phyloP scores from a whole-genome alignment of 2,329 filamentous ascomycete genomes.

The Xylariales sp. region DNA sequence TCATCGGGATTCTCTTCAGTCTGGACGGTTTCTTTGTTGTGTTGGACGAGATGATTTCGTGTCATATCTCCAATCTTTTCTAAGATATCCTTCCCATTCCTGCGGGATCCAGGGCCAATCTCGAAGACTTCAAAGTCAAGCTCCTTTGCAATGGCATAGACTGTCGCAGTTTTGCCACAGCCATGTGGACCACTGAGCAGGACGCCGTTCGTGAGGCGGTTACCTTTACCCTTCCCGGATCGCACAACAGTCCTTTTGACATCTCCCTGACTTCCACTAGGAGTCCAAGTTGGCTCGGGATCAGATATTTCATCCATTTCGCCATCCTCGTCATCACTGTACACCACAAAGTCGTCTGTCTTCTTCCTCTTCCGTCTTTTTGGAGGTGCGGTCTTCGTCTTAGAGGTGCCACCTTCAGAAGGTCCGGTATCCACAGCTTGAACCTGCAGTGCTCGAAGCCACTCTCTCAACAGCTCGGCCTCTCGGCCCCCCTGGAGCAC shows the following conservation, averaged over 20 bases:
- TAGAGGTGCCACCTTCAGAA: slow-evolving; percentile 26
- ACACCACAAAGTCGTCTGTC: slow-evolving; percentile 75
- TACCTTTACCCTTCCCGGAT: slow-evolving; percentile 35
- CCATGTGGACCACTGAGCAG: slow-evolving; percentile 85
- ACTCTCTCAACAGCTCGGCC: slow-evolving; percentile 67
- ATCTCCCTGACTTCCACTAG: slow-evolving; percentile 30
- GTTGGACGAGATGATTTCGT: slow-evolving; percentile 80
- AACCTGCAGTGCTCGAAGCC: slow-evolving; percentile 74
- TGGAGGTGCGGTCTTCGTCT: slow-evolving; percentile 31
- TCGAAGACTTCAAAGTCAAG: slow-evolving; percentile 93
- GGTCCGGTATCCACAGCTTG: slow-evolving; percentile 66
- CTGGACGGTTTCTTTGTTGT: slow-evolving; percentile 30
- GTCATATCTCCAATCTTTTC: slow-evolving; percentile 97
- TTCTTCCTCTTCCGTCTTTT: slow-evolving; percentile 71
- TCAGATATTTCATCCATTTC: slow-evolving; percentile 67
- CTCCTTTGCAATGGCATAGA: slow-evolving; percentile 89
- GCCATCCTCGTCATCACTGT: slow-evolving; percentile 69
- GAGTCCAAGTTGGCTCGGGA: slow-evolving; percentile 45
- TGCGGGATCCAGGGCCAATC: slow-evolving; percentile 77
- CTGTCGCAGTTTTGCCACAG: slow-evolving; percentile 87
- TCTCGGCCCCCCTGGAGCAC: slow-evolving; percentile 75
- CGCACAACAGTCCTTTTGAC: slow-evolving; percentile 52
- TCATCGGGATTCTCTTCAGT: slow-evolving; percentile 31
- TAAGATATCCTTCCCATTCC: slow-evolving; percentile 84
- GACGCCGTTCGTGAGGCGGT: slow-evolving; percentile 67